Base-by-base conservation (phyloP, 2,329 filamentous ascomycete genomes). In the Fusarium sacchari region DNA sequence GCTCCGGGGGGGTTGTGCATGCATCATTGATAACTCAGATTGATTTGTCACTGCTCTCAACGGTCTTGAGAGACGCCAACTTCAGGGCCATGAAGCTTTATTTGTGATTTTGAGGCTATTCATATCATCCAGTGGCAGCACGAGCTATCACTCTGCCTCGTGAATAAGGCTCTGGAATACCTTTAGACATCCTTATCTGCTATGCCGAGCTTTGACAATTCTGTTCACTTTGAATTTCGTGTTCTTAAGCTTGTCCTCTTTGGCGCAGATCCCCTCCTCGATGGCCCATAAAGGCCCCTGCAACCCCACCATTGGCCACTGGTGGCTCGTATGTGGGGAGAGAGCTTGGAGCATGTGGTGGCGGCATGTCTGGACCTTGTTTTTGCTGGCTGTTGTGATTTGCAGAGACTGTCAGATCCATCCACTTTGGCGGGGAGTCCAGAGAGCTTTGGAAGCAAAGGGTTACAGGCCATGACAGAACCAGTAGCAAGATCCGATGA, bases 311-410 rank as follows among this genome's bases (percentile, higher is more conserved):
- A 78, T 79, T 75, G 77, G 74, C 64, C 71, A 73, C 60, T 64
- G 63, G 66, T 69, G 71, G 73, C 70, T 47, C 57, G 63, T 58
- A 59, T 78, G 75, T 77, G 76, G 76, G 76, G 76, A 77, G 76
- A 77, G 74, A 64, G 64, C 71, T 77, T 65, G 56, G 60, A 60
- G 67, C 34, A 50, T 44, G 28, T 64, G 68, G 71, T 67, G 73
- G 72, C 69, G 73, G 69, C 60, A 50, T 70, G 56, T 56, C 52
- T 73, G 56, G 64, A 42, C 68, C 72, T 66, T 67, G 68, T 64
- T 64, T 62, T 64, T 75, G 37, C 47, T 63, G 70, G 62, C 64
- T 67, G 50, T 49, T 74, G 65, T 77, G 75, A 77, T 77, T 77
- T 72, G 76, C 68, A 65, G 73, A 76, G 36, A 26, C 56, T 36